phyloP scores from a whole-genome alignment of 2,329 filamentous ascomycete genomes.

The Claviceps purpurea region DNA sequence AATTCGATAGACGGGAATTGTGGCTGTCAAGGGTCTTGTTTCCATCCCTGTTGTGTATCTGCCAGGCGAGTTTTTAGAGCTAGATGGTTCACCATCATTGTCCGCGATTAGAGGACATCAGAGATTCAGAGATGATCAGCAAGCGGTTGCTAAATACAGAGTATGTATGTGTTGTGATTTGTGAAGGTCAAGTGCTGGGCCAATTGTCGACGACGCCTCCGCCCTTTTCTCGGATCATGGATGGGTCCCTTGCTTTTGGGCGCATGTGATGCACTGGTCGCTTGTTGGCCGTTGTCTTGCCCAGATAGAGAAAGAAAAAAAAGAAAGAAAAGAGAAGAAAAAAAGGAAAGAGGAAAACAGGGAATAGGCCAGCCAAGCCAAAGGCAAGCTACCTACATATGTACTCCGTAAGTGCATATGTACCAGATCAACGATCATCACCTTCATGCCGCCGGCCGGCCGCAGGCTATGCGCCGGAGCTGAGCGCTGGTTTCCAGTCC shows the following conservation, averaged over 20 bases:
- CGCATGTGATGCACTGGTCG: constrained; percentile 1
- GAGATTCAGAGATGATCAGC: too few relatives aligned
- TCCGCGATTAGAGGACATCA: background rate
- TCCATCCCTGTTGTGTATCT: background rate
- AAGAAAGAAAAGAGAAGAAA: background rate
- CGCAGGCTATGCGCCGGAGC: too few relatives aligned
- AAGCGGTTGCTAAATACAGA: background rate
- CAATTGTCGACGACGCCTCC: background rate
- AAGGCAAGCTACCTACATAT: background rate
- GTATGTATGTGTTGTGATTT: background rate
- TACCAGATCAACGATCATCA: too few relatives aligned
- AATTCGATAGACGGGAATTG: too few relatives aligned
- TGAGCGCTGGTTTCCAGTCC: too few relatives aligned
- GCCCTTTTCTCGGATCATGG: constrained; percentile 2
- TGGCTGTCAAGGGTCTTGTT: too few relatives aligned
- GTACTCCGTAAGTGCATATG: too few relatives aligned
- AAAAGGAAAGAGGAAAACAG: background rate
- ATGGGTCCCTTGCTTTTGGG: background rate
- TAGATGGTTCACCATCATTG: background rate
- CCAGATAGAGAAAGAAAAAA: background rate
- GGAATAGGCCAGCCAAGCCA: background rate
- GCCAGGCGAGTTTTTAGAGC: background rate
- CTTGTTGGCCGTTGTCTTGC: constrained; percentile 2
- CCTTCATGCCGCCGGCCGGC: too few relatives aligned
- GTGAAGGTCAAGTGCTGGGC: background rate